Base-by-base conservation (phyloP, 1,284 basidiomycete species). In the Melampsora americana region DNA sequence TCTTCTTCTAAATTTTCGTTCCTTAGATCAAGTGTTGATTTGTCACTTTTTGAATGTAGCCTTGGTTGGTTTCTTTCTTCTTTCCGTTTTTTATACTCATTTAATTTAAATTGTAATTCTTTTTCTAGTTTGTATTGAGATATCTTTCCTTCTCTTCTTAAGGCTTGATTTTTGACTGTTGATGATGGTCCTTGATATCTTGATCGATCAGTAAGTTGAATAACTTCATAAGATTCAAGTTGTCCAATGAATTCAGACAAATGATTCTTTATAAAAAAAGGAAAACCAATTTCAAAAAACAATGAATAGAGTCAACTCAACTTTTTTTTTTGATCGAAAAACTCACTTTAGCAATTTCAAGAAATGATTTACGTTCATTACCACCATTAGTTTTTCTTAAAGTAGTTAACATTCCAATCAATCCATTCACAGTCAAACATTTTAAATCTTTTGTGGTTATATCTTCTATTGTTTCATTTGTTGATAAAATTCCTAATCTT, bases 391-490 rank as follows among this genome's bases (percentile, higher is more conserved):
- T 86, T 77, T 86, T 86, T n/a, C 88, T 83, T 66, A 89, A 87
- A 62, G 88, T 86, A 80, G 90, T 87, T n/a, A 91, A 86, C 80
- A 94, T 90, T 9, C 89, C 89, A 42, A 86, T 82, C 28, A 89
- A 86, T 83, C 88, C 94, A 0, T 90, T 89, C 0, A 92, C 88
- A 62, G 89, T 86, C 70, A 96, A 87, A 83, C 93, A 96, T 11
- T 90, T 85, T 66, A 96, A 84, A 83, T 94, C 89, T 42, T 86
- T 85, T 12, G 93, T 93, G 0, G 90, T 87, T 59, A 97, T 87
- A 83, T 97, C 94, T 65, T 93, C 90, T 28, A 92, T 83, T 0
- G 85, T 85, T 82, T 97, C 94, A 81, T 96, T 96, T 9, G 89
- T 85, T 73, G 92, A 93, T 83, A 95, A 94, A 26, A 96, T 84